These are phyloP conservation scores for Pichia californica DNA, from an alignment of 805 yeast genomes.

Conservation along the genomic window DNA sequence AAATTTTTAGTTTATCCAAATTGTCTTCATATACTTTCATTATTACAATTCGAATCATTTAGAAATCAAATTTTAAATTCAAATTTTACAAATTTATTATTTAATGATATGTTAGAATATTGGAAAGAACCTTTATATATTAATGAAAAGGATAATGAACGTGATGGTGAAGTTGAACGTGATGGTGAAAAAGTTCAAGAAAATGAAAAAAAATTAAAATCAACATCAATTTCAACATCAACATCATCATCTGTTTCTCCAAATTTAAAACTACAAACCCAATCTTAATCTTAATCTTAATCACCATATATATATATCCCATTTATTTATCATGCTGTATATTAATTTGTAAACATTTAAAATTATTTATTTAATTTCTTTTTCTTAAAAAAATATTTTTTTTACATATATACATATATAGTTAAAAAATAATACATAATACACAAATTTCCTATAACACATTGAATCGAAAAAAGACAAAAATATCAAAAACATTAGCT, in stretches of 20 bases:
- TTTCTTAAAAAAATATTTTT: too few relatives aligned
- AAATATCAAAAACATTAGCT: neutral
- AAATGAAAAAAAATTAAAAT: neutral
- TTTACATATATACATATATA: neutral
- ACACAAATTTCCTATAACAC: conserved; percentile 5
- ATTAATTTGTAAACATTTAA: too few relatives aligned
- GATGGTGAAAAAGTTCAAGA: neutral
- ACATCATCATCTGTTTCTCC: neutral
- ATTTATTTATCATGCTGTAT: too few relatives aligned
- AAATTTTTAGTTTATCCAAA: conserved; percentile 78
- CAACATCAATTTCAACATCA: too few relatives aligned
- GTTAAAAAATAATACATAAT: neutral
- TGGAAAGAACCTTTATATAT: conserved; percentile 44
- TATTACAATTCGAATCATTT: conserved; percentile 48
- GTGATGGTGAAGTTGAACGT: neutral
- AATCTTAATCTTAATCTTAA: too few relatives aligned
- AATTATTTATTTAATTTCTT: neutral
- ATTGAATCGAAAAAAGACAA: neutral
- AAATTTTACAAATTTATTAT: conserved; percentile 49
- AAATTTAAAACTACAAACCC: neutral
- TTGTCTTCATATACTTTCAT: conserved; percentile 71
- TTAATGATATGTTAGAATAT: conserved; percentile 71
- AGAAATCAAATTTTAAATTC: conserved; percentile 50
- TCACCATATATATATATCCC: too few relatives aligned
- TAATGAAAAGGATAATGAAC: conserved; percentile 9